A percentile compares a stretch with the other conserved stretches of the same genome.
Conservation (phyloP, 1,139 yeast species). For the Suhomyces bokatorum region DNA sequence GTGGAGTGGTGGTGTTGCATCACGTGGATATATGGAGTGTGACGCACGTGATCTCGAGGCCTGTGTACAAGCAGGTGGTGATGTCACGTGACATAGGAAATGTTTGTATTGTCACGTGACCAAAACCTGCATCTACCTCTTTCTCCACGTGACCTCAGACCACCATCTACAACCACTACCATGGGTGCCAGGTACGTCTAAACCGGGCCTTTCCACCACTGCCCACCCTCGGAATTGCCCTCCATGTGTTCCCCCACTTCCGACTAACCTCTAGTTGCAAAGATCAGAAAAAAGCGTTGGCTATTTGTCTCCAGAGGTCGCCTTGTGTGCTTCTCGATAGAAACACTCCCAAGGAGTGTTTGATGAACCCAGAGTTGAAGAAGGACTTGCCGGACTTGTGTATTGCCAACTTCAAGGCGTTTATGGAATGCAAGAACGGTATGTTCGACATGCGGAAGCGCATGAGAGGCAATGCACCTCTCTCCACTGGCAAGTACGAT, state of each 20-base stretch:
- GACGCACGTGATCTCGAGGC: too few species aligned
- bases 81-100: too few species aligned
- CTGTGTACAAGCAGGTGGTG: too few species aligned
- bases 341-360: slow-evolving; percentile 85
- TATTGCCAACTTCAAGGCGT: slow-evolving; percentile 78
- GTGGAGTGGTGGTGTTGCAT: not conserved
- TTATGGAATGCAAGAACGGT: slow-evolving; percentile 85
- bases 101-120: too few species aligned
- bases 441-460: slow-evolving; percentile 88
- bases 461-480: slow-evolving; percentile 90
- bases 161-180: not conserved
- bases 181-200: slow-evolving; percentile 40
- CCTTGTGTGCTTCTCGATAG: slow-evolving; percentile 93
- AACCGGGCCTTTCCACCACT: not conserved
- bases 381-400: slow-evolving; percentile 85
- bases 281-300: slow-evolving; percentile 90
- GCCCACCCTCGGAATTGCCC: not conserved
- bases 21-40: not conserved
- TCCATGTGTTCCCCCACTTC: not conserved
- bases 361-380: slow-evolving; percentile 75
- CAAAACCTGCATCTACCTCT: not conserved
- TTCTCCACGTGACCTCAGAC: slow-evolving; percentile 55
- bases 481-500: slow-evolving; percentile 89
- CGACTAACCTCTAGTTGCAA: slow-evolving; percentile 61
- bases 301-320: slow-evolving; percentile 90